phyloP scores from a whole-genome alignment of 2,329 filamentous ascomycete genomes.

The Ascomycota sp. region DNA sequence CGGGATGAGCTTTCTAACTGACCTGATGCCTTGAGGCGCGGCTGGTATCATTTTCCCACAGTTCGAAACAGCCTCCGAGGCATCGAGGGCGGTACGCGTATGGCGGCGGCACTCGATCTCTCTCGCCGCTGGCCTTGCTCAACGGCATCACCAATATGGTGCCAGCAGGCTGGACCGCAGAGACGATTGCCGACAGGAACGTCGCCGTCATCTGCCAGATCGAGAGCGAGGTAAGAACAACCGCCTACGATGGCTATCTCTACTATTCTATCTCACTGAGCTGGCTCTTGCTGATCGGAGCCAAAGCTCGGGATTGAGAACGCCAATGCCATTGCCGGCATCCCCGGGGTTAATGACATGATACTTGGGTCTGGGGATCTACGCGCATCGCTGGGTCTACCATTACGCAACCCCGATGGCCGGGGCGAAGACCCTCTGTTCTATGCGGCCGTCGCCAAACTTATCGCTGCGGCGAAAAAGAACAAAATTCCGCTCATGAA shows the following conservation, averaged over 20 bases:
- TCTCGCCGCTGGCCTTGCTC: slow-evolving; percentile 1
- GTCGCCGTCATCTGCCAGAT: slow-evolving; percentile 3
- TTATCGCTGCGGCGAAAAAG: not conserved
- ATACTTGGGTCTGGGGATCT: slow-evolving; percentile 2
- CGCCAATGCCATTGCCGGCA: slow-evolving; percentile 1
- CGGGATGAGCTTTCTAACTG: not conserved
- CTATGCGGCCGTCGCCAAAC: not conserved
- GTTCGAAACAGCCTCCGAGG: slow-evolving; percentile 1
- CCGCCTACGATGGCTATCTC: no score
- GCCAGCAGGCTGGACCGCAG: slow-evolving; percentile 1
- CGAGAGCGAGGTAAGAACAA: slow-evolving; percentile 2
- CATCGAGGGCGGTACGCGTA: slow-evolving; percentile 2
- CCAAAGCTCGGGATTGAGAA: slow-evolving; percentile 1
- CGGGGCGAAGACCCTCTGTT: not conserved
- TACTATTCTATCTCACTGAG: no score
- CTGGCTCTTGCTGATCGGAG: not conserved
- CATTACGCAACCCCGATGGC: not conserved
- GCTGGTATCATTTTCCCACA: slow-evolving; percentile 2
- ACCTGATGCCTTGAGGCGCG: not conserved
- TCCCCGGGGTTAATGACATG: slow-evolving; percentile 1
- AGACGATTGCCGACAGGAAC: slow-evolving; percentile 2
- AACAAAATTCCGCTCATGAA: not conserved
- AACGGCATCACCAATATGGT: slow-evolving; percentile 1
- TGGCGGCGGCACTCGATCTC: slow-evolving; percentile 1
- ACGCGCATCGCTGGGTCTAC: slow-evolving; percentile 1